Base-by-base conservation (phyloP, 2,329 filamentous ascomycete species). In the Alternaria hordeiaustralica region DNA sequence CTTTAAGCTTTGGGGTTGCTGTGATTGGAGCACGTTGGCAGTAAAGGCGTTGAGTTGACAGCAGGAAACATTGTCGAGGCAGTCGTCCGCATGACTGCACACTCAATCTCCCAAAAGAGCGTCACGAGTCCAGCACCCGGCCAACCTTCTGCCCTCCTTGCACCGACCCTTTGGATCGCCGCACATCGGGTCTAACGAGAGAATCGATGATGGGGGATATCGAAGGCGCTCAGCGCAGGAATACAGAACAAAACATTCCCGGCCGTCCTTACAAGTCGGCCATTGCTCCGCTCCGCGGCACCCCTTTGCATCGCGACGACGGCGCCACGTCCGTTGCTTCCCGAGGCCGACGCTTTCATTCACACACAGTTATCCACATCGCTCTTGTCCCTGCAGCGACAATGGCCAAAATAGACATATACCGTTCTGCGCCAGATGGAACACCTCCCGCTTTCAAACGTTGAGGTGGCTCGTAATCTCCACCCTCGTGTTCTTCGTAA, bases 31-130 rank as follows among this genome's bases (percentile, higher is more conserved):
- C 25, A 18, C n/a, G 30, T 28, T 12, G 20, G 58, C 18, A 59
- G 41, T 47, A 33, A 57, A 18, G 54, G 55, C 26, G 43, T 25
- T 25, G 36, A 25, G 45, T 44, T 43, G 49, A 54, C 55, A 54
- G 30, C 30, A 61, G 43, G 30, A 58, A 63, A 53, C 49, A 50
- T 54, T 44, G 55, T 59, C 60, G 30, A 59, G 47, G 43, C 15
- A 59, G 60, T 63, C 55, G 59, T 63, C 55, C 33, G 60, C 18
- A 63, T 56, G 30, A 50, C 23, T 51, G 21, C 41, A 18, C 41
- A 18, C 26, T 55, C 36, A 26, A 23, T 49, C 33, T 25, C n/a
- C 30, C 45, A 30, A 41, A 18, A 12, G 50, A 49, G 33, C 44
- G 45, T 47, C 55, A 61, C 60, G 46, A 61, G 55, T 46, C 36